Conservation (phyloP, 768 basidiomycete species). For the Agrocybe pediades region DNA sequence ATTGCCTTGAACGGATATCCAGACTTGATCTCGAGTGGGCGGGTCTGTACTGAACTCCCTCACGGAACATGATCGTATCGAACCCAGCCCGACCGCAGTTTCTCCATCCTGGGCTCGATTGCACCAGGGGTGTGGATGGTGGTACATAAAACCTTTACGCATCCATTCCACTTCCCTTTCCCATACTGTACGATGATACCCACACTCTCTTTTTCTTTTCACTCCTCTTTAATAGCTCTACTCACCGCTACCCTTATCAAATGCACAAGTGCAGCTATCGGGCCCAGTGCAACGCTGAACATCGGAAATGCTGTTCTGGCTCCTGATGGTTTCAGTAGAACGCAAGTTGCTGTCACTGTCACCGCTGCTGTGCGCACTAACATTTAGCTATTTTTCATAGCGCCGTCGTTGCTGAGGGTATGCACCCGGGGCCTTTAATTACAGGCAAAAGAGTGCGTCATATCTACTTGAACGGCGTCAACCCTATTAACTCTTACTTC, state of each 20-base stretch:
- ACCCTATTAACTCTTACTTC: background rate
- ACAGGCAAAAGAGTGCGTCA: slow-evolving; percentile 1
- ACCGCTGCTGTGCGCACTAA: background rate
- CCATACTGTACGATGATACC: background rate
- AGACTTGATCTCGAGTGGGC: background rate
- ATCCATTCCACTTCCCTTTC: background rate
- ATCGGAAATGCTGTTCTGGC: background rate
- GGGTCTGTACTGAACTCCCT: background rate
- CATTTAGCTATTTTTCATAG: background rate
- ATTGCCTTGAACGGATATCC: no score
- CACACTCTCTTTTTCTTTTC: background rate
- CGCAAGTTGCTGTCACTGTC: background rate
- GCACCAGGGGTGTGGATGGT: background rate
- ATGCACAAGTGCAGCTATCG: background rate
- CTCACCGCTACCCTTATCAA: background rate
- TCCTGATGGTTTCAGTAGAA: slow-evolving; percentile 1
- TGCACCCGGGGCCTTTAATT: slow-evolving; percentile 4
- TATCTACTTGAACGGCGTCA: background rate
- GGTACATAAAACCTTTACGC: background rate
- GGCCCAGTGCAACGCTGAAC: slow-evolving; percentile 1
- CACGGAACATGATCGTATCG: background rate
- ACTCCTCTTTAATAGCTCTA: background rate
- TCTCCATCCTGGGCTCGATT: background rate
- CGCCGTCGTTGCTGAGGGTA: background rate
- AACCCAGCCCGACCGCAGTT: background rate